Percentiles rank a stretch among this genome's conserved stretches.
Conservation (phyloP, 805 yeast species). For the Blastobotrys terrestris region DNA sequence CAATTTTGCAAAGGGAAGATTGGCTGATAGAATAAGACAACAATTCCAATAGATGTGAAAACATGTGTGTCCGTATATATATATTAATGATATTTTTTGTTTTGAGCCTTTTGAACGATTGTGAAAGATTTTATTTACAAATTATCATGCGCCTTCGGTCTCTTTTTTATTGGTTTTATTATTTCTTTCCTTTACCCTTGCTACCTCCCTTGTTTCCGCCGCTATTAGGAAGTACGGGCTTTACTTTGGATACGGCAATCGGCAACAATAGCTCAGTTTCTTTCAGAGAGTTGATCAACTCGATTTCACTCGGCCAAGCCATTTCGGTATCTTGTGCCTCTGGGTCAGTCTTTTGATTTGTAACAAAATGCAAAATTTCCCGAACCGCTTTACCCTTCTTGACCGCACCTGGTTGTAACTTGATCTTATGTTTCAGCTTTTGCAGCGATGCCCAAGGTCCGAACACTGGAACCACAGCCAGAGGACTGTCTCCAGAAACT, state of each 20-base stretch:
- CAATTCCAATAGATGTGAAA: conserved; percentile 21
- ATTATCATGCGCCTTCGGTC: neutral
- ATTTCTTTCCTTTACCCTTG: conserved; percentile 13
- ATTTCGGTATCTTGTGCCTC: conserved; percentile 41
- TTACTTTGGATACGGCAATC: conserved; percentile 67
- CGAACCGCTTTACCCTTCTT: conserved; percentile 84
- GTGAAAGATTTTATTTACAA: neutral
- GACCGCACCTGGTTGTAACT: conserved; percentile 69
- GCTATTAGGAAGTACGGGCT: conserved; percentile 34
- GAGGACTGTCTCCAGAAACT: conserved; percentile 42
- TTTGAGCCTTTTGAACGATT: neutral
- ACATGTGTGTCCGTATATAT: conserved; percentile 1
- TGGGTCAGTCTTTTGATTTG: conserved; percentile 30
- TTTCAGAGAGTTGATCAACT: conserved; percentile 48
- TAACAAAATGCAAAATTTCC: conserved; percentile 59
- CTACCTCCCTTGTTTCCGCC: conserved; percentile 24
- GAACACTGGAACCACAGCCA: conserved; percentile 74
- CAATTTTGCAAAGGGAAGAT: conserved; percentile 76
- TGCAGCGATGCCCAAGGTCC: conserved; percentile 86
- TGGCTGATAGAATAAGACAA: conserved; percentile 46
- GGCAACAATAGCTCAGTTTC: conserved; percentile 61
- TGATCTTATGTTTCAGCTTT: conserved; percentile 73
- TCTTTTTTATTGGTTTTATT: neutral
- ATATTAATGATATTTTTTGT: neutral
- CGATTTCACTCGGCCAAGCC: conserved; percentile 71